Evolutionary conservation across 495 filamentous ascomycete genomes (phyloP).

Genomic region (Lophiotrema nucula): DNA sequence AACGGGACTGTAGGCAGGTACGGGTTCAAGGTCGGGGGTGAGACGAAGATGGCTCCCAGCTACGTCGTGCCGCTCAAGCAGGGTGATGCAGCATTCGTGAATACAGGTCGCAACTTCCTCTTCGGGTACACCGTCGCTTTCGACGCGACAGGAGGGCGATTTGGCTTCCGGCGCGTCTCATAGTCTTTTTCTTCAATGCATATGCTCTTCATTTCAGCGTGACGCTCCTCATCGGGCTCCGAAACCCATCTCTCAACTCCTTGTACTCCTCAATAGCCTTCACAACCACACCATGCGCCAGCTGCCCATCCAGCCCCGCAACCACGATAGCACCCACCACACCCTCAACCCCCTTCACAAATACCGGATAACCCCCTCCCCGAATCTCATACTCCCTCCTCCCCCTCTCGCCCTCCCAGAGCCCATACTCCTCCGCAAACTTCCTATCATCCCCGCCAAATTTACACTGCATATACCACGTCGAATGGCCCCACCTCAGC

Average conservation of each 20-base stretch:
- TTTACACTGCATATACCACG: conserved; percentile 66
- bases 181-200: background rate
- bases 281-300: conserved; percentile 73
- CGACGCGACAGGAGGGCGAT: conserved; percentile 22
- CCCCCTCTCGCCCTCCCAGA: conserved; percentile 43
- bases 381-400: conserved; percentile 69
- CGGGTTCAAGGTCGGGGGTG: conserved; percentile 14
- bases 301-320: conserved; percentile 71
- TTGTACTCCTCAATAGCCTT: conserved; percentile 57
- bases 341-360: conserved; percentile 68
- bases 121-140: conserved; percentile 21
- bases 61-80: conserved; percentile 18
- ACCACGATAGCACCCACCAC: conserved; percentile 72
- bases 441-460: conserved; percentile 48
- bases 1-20: conserved; percentile 5
- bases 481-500: conserved; percentile 64
- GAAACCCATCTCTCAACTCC: conserved; percentile 25
- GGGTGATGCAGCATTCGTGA: conserved; percentile 10
- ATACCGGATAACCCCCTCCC: conserved; percentile 70
- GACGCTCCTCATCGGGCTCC: conserved; percentile 25
- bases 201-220: background rate
- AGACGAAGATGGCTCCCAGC: background rate
- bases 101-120: conserved; percentile 24
- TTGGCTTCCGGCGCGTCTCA: conserved; percentile 15
- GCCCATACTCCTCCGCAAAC: conserved; percentile 58